Conservation (phyloP, 108 stramenopile species). For the Craspedostauros australis region DNA sequence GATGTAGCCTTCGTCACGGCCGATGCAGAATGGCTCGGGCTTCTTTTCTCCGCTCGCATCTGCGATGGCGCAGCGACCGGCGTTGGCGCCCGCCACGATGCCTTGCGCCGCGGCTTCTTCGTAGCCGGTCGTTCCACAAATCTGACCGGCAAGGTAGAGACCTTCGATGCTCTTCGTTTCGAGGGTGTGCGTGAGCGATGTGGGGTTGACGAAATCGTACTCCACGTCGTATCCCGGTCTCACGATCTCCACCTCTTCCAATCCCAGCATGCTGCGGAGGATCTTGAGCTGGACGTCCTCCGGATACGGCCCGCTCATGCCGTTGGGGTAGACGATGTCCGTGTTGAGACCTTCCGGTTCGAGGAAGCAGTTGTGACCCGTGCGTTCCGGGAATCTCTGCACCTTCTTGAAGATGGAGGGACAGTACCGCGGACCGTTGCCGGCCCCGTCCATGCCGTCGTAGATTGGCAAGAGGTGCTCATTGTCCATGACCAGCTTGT, state of each 20-base stretch:
- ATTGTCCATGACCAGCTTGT: constrained; percentile 86
- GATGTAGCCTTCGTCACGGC: constrained; percentile 94
- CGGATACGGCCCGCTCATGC: constrained; percentile 86
- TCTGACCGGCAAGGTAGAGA: constrained; percentile 95
- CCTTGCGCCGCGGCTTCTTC: constrained; percentile 98
- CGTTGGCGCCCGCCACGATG: constrained; percentile 91
- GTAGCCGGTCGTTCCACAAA: constrained; percentile 98
- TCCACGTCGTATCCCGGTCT: constrained; percentile 91
- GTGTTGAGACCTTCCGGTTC: constrained; percentile 97
- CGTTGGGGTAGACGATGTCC: constrained; percentile 95
- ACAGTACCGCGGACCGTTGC: constrained; percentile 94
- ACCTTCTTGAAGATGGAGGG: constrained; percentile 96
- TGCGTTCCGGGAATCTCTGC: constrained; percentile 87
- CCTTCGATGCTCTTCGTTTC: constrained; percentile 89
- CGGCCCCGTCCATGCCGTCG: constrained; percentile 86
- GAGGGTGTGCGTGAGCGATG: constrained; percentile 81
- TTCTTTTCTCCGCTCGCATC: constrained; percentile 37
- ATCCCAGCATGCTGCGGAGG: constrained; percentile 80
- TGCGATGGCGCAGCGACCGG: constrained; percentile 65
- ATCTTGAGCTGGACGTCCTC: constrained; percentile 89
- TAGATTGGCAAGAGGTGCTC: constrained; percentile 83
- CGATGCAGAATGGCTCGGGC: constrained; percentile 78
- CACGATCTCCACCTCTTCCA: constrained; percentile 91
- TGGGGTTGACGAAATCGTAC: constrained; percentile 95
- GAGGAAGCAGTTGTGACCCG: constrained; percentile 91